A percentile compares a stretch with the other conserved stretches of the same genome.
Evolutionary conservation across 2,329 filamentous ascomycete genomes (phyloP).

Genomic region (Remersonia thermophila): DNA sequence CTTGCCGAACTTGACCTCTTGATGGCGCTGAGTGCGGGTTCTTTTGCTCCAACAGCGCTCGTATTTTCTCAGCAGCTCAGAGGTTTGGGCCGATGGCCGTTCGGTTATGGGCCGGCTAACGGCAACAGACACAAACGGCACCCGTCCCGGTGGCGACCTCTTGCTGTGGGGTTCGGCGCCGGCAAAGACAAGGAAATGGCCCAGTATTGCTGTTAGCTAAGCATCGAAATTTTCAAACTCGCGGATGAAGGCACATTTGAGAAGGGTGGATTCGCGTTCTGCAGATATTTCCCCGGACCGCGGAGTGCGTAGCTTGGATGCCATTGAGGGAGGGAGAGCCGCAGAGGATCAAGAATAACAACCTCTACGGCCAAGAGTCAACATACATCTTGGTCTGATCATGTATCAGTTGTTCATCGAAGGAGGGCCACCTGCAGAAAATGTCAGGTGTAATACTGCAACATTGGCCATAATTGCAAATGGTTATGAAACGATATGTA

Average conservation of each 20-base stretch:
- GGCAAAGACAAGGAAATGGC: constrained; percentile 55
- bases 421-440: too few species aligned
- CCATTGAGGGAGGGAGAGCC: constrained; percentile 13
- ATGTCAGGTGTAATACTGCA: too few species aligned
- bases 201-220: constrained; percentile 59
- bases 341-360: neutral
- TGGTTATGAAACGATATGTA: too few species aligned
- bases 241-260: constrained; percentile 39
- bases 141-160: constrained; percentile 71
- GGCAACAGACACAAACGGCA: too few species aligned
- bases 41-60: too few species aligned
- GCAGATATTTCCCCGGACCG: constrained; percentile 48
- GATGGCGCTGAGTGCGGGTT: constrained; percentile 38
- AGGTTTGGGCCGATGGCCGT: too few species aligned
- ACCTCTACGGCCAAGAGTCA: too few species aligned
- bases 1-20: constrained; percentile 69
- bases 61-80: too few species aligned
- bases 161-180: constrained; percentile 72
- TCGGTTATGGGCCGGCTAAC: too few species aligned
- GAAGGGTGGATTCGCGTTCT: constrained; percentile 46
- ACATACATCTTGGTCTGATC: too few species aligned
- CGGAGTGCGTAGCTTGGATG: constrained; percentile 51
- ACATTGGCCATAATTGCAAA: too few species aligned
- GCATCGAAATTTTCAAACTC: constrained; percentile 59
- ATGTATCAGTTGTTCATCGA: too few species aligned